Percentiles rank a stretch among this genome's conserved stretches.
phyloP scores from a whole-genome alignment of 345 rosid species.

The Citrus mangshanensis region DNA sequence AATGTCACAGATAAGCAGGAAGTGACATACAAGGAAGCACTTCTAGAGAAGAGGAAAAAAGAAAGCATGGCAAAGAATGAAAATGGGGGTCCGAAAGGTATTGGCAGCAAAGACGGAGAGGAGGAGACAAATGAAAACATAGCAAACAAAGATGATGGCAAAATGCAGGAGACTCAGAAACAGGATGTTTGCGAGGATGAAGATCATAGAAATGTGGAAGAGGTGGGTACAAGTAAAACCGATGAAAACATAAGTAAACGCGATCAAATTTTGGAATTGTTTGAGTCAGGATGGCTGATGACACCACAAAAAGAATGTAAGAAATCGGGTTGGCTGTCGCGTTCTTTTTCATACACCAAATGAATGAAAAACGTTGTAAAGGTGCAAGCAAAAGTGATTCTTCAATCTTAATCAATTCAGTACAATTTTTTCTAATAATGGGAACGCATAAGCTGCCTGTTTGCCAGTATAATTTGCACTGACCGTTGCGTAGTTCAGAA shows the following conservation, averaged over 20 bases:
- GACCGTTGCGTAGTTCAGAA: background rate
- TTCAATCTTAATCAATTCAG: background rate
- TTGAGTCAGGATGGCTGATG: conserved; percentile 53
- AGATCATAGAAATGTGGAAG: background rate
- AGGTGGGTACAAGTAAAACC: background rate
- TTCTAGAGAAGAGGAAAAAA: conserved; percentile 39
- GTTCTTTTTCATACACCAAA: conserved; percentile 15
- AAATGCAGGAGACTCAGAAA: background rate
- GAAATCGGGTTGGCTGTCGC: conserved; percentile 15
- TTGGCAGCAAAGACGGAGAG: background rate
- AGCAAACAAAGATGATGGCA: background rate
- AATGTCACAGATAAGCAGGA: background rate
- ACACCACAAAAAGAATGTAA: conserved; percentile 24
- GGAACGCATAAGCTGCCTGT: background rate
- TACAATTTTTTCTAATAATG: background rate
- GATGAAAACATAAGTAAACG: conserved; percentile 2
- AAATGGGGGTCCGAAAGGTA: background rate
- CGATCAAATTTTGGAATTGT: conserved; percentile 47
- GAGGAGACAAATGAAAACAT: background rate
- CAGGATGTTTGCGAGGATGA: background rate
- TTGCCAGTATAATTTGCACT: background rate
- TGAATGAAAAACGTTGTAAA: background rate
- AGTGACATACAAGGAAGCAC: conserved; percentile 42
- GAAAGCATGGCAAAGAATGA: conserved; percentile 7
- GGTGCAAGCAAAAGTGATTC: background rate